These are phyloP conservation scores for Gracilaria caudata DNA, from an alignment of 23 red algal genomes.

Conservation along the genomic window DNA sequence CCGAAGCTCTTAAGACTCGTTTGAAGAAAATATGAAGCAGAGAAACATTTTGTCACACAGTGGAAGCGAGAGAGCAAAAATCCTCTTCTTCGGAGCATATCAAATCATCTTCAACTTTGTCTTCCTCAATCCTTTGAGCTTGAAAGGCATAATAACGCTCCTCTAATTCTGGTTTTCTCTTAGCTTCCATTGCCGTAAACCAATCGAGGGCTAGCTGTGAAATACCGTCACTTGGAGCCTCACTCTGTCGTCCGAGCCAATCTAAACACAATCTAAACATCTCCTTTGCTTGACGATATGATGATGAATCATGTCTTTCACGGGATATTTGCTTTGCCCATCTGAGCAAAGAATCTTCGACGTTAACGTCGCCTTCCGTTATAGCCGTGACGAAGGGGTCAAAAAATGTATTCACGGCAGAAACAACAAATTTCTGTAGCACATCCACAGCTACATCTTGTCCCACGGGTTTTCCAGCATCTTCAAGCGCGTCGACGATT, in stretches of 20 bases:
- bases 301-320: background rate
- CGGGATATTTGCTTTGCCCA: constrained; percentile 5
- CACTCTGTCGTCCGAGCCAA: constrained; percentile 3
- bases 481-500: constrained; percentile 29
- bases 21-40: background rate
- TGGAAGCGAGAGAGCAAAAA: background rate
- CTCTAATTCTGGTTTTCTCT: background rate
- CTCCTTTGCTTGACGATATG: constrained; percentile 21
- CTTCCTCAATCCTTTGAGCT: constrained; percentile 12
- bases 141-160: background rate
- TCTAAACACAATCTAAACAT: constrained; percentile 25
- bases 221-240: constrained; percentile 21
- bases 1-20: background rate
- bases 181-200: constrained; percentile 3
- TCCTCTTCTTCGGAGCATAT: constrained; percentile 22
- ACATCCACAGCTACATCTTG: constrained; percentile 15
- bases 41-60: background rate
- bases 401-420: constrained; percentile 12
- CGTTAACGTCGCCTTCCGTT: background rate
- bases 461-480: constrained; percentile 29
- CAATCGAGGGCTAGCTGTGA: constrained; percentile 6
- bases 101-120: background rate
- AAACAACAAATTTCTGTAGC: constrained; percentile 15
- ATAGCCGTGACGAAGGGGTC: constrained; percentile 11
- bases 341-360: background rate